Evolutionary conservation across 2,329 filamentous ascomycete species (phyloP), one percentile per base, ranked within the genome.

Genomic region (Colletotrichum sp.): DNA sequence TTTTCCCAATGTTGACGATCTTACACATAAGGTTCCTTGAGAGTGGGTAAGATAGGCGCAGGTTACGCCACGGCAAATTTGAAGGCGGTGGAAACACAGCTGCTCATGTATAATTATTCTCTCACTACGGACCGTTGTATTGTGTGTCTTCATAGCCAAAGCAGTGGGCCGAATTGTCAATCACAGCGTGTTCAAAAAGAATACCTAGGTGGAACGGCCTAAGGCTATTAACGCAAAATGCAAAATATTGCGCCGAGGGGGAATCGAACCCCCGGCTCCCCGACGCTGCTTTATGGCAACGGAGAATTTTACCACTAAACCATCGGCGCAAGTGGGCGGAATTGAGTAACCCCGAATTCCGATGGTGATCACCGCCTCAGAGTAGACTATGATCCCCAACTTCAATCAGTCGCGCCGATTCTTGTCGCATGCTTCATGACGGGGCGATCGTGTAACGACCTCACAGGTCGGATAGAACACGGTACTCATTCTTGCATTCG

Each of bases 271-370:
- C 71, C 71, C 66, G 71, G 71, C 71, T 74, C 71, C 71, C 72
- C 67, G 72, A 74, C 67, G 44, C 72, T 71, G 72, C 72, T 28
- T 13, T 13, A 55, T 72, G 71, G 71, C 71, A 72, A 74, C 66
- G 67, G 72, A 75, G 72, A 71, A 71, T 75, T 71, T 71, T 71
- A 75, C 62, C 55, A 72, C 68, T 75, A 75, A 75, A 67, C 68
- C 68, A 72, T 75, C 68, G 72, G 69, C 68, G 72, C 62, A 3
- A 2, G 7, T n/a, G 3, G 2, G 4, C 30, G 30, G 59, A 28
- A 9, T 2, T 13, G 55, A 59, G 15, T 7, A 28, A 59, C 1
- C 15, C 55, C 24, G 21, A 18, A 6, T 12, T 6, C 24, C 24
- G 24, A 28, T 18, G 15, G 1, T 10, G 1, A 1, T 5, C 0